A percentile compares a stretch with the other conserved stretches of the same genome.
Evolutionary conservation across 1,284 basidiomycete species (phyloP).

Genomic region (Golubevia sp.): DNA sequence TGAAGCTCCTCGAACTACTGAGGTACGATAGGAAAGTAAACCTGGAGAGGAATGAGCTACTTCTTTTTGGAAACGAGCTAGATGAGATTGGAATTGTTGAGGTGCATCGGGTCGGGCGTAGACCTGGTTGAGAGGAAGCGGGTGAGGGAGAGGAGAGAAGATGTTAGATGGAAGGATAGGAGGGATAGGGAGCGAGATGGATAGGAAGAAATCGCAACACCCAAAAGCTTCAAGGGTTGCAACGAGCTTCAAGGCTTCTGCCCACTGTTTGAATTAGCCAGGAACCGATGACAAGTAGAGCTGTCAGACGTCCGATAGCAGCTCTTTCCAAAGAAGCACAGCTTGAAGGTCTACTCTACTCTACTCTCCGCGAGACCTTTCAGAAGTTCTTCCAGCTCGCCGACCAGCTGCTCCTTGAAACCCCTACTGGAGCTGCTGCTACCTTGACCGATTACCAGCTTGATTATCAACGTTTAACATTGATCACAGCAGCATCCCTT

Average conservation of each 20-base stretch:
- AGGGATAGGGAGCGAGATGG: neutral
- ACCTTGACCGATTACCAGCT: too few relatives aligned
- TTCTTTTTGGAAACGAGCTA: slow-evolving; percentile 42
- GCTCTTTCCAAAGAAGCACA: too few relatives aligned
- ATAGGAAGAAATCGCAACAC: neutral
- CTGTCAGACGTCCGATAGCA: too few relatives aligned
- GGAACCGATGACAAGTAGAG: too few relatives aligned
- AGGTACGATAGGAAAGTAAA: slow-evolving; percentile 49
- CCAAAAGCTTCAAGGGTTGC: too few relatives aligned
- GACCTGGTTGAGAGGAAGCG: slow-evolving; percentile 10
- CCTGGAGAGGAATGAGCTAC: slow-evolving; percentile 44
- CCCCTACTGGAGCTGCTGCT: too few relatives aligned
- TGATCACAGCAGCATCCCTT: too few relatives aligned
- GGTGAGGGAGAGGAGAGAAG: neutral
- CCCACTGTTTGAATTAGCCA: neutral
- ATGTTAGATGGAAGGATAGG: neutral
- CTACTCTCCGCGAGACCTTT: too few relatives aligned
- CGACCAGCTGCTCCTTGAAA: too few relatives aligned
- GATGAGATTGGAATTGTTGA: slow-evolving; percentile 38
- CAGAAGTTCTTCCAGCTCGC: too few relatives aligned
- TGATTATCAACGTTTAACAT: too few relatives aligned
- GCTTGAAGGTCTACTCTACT: too few relatives aligned
- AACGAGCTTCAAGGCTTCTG: neutral
- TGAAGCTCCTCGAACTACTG: slow-evolving; percentile 31
- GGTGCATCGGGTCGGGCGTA: slow-evolving; percentile 42